Conservation (phyloP, 2,329 filamentous ascomycete genomes). For the Blastomyces silverae region DNA sequence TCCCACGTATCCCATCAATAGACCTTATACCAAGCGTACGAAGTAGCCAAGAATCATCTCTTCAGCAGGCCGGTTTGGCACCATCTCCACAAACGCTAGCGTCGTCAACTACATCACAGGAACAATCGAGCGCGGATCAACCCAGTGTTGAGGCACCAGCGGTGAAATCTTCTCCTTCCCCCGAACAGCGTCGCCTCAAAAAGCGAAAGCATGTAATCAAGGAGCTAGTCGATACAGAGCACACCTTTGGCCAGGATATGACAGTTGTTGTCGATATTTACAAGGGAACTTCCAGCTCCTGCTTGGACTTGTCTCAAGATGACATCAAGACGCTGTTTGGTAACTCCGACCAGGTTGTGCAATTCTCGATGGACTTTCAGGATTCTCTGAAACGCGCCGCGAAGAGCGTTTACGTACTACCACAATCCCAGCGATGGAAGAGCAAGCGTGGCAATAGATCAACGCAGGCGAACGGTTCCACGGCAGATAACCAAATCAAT, state of each 20-base stretch:
- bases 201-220: slow-evolving; percentile 81
- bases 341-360: slow-evolving; percentile 84
- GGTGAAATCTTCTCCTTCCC: slow-evolving; percentile 30
- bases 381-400: slow-evolving; percentile 73
- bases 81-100: slow-evolving; percentile 31
- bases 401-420: slow-evolving; percentile 67
- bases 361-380: slow-evolving; percentile 75
- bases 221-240: slow-evolving; percentile 88
- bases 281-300: slow-evolving; percentile 81
- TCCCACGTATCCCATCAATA: slow-evolving; percentile 15
- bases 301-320: slow-evolving; percentile 68
- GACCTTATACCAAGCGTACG: slow-evolving; percentile 24
- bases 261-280: slow-evolving; percentile 97
- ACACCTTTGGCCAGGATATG: slow-evolving; percentile 88
- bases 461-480: slow-evolving; percentile 33
- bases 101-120: slow-evolving; percentile 36
- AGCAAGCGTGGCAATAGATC: slow-evolving; percentile 46
- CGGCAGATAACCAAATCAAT: slow-evolving; percentile 25
- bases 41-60: slow-evolving; percentile 36
- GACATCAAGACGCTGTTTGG: slow-evolving; percentile 88
- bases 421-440: slow-evolving; percentile 48
- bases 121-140: slow-evolving; percentile 29
- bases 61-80: slow-evolving; percentile 27
- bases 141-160: slow-evolving; percentile 20
- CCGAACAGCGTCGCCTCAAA: slow-evolving; percentile 53